Base-by-base conservation (phyloP, 768 basidiomycete genomes). In the Lentinula sp. region DNA sequence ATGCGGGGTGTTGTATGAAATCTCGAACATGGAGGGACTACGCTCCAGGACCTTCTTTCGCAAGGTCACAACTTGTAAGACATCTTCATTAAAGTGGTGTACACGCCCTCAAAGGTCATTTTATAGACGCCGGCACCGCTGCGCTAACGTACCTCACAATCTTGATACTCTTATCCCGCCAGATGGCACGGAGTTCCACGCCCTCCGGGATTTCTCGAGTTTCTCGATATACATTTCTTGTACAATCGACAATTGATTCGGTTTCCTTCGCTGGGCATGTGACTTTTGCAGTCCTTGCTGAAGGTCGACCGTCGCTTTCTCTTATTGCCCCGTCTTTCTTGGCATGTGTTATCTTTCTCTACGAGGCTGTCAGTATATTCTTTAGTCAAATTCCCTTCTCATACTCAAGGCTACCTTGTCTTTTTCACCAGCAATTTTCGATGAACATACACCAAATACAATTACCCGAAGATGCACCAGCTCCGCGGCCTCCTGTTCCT, bases 211-310 rank as follows among this genome's bases (percentile, higher is more conserved):
- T 95, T 15, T 83, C 88, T 5, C 85, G 90, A 15, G 79, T 95
- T 8, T 95, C 93, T 2, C 77, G 89, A 6, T 94, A 91, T 88
- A 84, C 87, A 1, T 93, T 95, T 69, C 77, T 93, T 20, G 75
- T 86, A 6, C 92, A 95, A 71, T 83, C 88, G 5, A 82, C 87
- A 1, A 81, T 91, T 18, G 94, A 97, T 68, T 84, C 90, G 0
- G 85, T 93, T 46, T 85, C 90, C 0, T 95, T 96, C 69, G 90
- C 91, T 18, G 90, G 89, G 0, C 92, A 95, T 66, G 85, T 95
- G 58, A 95, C 93, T 0, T 88, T 96, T 61, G 92, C 91, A 4
- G 88, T 95, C 60, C 74, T 95, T 41, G 86, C 90, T 2, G 90
- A 95, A 63, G 93, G 93, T 46, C 77, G 86, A 35, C 83, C 92